Evolutionary conservation across 2,329 filamentous ascomycete genomes (phyloP).

Genomic region (Cephalotrichum gorgonifer): DNA sequence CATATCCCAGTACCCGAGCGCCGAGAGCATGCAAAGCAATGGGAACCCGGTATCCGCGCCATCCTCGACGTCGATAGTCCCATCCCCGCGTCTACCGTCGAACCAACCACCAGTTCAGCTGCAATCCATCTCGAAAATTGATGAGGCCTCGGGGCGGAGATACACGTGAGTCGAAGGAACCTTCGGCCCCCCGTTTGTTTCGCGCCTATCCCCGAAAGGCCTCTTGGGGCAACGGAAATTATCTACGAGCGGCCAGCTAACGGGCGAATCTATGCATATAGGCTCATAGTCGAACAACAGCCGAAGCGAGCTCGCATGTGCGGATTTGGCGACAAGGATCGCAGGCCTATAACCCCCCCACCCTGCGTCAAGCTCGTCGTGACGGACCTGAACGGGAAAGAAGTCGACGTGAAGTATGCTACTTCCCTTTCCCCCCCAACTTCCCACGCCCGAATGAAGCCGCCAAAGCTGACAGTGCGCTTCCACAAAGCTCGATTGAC

Average conservation of each 20-base stretch:
- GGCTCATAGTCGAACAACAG: conserved; percentile 77
- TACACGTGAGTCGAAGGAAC: conserved; percentile 19
- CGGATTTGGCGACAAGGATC: conserved; percentile 98
- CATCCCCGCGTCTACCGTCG: conserved; percentile 2
- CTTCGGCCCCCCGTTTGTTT: background rate
- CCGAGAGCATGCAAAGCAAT: conserved; percentile 4
- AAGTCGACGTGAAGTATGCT: conserved; percentile 72
- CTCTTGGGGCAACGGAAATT: background rate
- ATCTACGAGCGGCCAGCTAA: background rate
- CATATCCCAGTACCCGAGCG: conserved; percentile 2
- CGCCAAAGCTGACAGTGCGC: background rate
- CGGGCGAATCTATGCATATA: conserved; percentile 20
- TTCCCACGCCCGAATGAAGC: background rate
- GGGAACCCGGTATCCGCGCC: background rate
- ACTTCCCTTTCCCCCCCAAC: background rate
- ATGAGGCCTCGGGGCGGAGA: conserved; percentile 21
- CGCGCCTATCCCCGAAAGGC: background rate
- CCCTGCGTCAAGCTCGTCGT: conserved; percentile 83
- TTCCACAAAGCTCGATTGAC: conserved; percentile 22
- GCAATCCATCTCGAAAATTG: conserved; percentile 20
- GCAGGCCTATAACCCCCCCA: conserved; percentile 88
- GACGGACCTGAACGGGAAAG: conserved; percentile 63
- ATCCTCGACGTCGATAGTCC: background rate
- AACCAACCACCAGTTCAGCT: background rate
- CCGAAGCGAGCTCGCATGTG: conserved; percentile 94